Evolutionary conservation across 140 eudicot species (phyloP).

Genomic region (Artemisia princeps): DNA sequence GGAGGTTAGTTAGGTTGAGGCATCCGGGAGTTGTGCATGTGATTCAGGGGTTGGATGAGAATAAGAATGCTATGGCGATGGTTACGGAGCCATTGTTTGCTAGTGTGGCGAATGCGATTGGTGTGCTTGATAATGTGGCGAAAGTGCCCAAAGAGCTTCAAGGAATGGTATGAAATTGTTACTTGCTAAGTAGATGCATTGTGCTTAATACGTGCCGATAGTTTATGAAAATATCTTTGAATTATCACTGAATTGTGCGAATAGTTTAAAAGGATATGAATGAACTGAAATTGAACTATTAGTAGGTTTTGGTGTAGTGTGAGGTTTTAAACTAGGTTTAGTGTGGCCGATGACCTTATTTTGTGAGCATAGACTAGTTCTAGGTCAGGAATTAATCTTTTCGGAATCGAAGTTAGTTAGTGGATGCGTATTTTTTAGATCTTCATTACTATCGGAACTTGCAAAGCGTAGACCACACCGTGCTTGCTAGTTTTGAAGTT

Average conservation of each 20-base stretch:
- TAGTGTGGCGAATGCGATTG: constrained; percentile 77
- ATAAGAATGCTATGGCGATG: constrained; percentile 90
- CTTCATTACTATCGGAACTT: background rate
- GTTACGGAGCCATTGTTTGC: constrained; percentile 95
- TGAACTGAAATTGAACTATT: no score
- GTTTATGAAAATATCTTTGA: no score
- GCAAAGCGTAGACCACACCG: background rate
- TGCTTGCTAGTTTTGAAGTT: no score
- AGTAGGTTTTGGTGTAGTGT: no score
- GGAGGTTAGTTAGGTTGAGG: constrained; percentile 72
- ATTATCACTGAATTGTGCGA: no score
- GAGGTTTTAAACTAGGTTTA: no score
- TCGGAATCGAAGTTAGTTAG: background rate
- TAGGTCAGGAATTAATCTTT: constrained; percentile 3
- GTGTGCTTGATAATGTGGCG: constrained; percentile 53
- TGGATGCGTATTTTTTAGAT: background rate
- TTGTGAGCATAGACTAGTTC: background rate
- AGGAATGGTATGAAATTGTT: constrained; percentile 54
- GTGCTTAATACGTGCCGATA: no score
- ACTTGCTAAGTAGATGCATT: no score
- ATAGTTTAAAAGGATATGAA: no score
- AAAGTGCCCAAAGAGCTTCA: constrained; percentile 88
- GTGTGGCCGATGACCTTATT: background rate
- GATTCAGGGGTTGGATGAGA: constrained; percentile 84
- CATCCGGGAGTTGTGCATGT: constrained; percentile 98